Evolutionary conservation across 345 rosid genomes (phyloP).

Genomic region (Salix exigua): DNA sequence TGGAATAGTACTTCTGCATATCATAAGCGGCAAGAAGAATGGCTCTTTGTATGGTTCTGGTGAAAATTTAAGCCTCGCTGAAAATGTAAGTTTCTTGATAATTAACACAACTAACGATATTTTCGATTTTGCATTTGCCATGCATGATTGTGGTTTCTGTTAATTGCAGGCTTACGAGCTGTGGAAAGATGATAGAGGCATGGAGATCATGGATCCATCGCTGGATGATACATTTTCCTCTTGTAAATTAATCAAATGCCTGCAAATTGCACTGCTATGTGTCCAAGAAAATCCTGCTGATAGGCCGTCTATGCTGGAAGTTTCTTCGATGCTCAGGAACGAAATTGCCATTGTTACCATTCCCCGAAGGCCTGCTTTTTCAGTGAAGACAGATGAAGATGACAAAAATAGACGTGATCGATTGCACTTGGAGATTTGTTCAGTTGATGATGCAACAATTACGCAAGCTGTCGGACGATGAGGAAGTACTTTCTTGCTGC

Average conservation of each 20-base stretch:
- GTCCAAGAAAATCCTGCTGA: slow-evolving; percentile 30
- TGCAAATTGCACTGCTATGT: slow-evolving; percentile 35
- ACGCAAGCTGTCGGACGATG: too few relatives aligned
- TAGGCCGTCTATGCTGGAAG: slow-evolving; percentile 34
- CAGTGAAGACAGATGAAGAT: not conserved
- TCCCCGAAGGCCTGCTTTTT: slow-evolving; percentile 37
- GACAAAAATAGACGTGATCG: not conserved
- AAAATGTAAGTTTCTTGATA: too few relatives aligned
- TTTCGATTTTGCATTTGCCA: too few relatives aligned
- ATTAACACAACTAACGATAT: too few relatives aligned
- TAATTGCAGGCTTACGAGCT: slow-evolving; percentile 25
- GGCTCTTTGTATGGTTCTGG: too few relatives aligned
- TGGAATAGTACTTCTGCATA: too few relatives aligned
- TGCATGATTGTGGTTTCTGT: not conserved
- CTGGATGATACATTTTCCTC: slow-evolving; percentile 25
- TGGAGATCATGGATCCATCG: slow-evolving; percentile 26
- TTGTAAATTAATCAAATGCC: slow-evolving; percentile 20
- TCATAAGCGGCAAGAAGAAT: too few relatives aligned
- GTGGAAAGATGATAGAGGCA: slow-evolving; percentile 21
- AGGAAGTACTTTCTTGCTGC: too few relatives aligned
- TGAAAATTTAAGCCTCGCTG: too few relatives aligned
- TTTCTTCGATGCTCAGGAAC: slow-evolving; percentile 19
- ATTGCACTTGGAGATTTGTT: too few relatives aligned
- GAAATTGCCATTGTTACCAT: not conserved
- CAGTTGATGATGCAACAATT: too few relatives aligned